Percentiles rank a stretch among this genome's conserved stretches.
Conservation (phyloP, 331 rosid genomes). For the Phaseolus coccineus region DNA sequence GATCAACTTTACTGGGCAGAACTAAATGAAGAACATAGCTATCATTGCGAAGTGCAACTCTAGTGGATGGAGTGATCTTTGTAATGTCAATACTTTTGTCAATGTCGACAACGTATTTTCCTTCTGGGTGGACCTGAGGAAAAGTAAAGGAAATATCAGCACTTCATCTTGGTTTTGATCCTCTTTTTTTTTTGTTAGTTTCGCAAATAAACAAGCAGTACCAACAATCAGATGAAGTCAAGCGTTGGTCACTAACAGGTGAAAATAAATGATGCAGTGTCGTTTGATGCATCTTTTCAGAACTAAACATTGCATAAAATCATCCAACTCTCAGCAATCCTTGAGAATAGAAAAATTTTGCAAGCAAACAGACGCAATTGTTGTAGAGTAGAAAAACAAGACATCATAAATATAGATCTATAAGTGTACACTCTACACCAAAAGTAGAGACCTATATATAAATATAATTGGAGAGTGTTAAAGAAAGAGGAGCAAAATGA, state of each 20-base stretch:
- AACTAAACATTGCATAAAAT: background rate
- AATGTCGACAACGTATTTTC: slow-evolving; percentile 95
- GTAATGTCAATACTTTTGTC: slow-evolving; percentile 94
- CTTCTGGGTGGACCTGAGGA: slow-evolving; percentile 94
- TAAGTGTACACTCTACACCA: background rate
- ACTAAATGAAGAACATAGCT: slow-evolving; percentile 96
- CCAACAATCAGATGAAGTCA: background rate
- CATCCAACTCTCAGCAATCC: slow-evolving; percentile 11
- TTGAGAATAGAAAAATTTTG: background rate
- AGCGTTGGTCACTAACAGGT: background rate
- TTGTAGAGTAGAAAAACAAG: background rate
- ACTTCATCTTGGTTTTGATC: background rate
- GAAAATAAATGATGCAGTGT: slow-evolving; percentile 9
- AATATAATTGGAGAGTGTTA: background rate
- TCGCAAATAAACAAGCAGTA: slow-evolving; percentile 1
- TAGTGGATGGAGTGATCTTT: slow-evolving; percentile 94
- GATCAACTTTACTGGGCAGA: slow-evolving; percentile 99
- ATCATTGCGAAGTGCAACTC: slow-evolving; percentile 98
- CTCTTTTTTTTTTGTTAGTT: background rate
- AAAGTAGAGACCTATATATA: background rate
- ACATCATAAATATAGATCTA: background rate
- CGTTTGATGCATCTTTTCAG: background rate
- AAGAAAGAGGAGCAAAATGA: background rate
- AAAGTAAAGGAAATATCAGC: slow-evolving; percentile 23
- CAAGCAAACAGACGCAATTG: background rate